phyloP scores from a whole-genome alignment of 495 filamentous ascomycete genomes.

The Annulohypoxylon maeteangense region DNA sequence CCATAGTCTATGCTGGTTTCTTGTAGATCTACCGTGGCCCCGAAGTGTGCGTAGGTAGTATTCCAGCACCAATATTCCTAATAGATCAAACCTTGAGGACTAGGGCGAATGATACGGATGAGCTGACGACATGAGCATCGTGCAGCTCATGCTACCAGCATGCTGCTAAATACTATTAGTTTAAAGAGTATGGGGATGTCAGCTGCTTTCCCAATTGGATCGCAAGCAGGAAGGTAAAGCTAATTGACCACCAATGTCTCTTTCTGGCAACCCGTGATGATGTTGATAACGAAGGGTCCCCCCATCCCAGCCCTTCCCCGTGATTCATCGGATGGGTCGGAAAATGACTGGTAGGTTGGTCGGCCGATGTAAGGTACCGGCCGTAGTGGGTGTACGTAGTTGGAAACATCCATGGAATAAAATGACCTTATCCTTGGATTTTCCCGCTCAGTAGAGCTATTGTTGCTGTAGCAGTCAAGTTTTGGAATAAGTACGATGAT shows the following conservation, averaged over 20 bases:
- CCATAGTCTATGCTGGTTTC: slow-evolving; percentile 17
- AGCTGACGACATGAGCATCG: slow-evolving; percentile 36
- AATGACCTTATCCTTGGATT: slow-evolving; percentile 35
- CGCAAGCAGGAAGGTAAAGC: slow-evolving; percentile 27
- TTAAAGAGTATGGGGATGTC: slow-evolving; percentile 41
- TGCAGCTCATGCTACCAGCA: slow-evolving; percentile 34
- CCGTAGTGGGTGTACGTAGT: slow-evolving; percentile 34
- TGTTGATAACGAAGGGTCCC: slow-evolving; percentile 40
- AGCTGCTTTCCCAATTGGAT: slow-evolving; percentile 43
- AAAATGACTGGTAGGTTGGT: slow-evolving; percentile 46
- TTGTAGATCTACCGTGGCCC: slow-evolving; percentile 36
- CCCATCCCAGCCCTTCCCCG: slow-evolving; percentile 41
- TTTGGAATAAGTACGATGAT: slow-evolving; percentile 41
- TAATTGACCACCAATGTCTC: slow-evolving; percentile 36
- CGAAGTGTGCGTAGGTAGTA: slow-evolving; percentile 23
- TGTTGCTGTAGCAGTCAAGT: slow-evolving; percentile 36
- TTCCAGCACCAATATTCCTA: slow-evolving; percentile 15
- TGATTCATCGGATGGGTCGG: slow-evolving; percentile 42
- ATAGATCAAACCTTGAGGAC: slow-evolving; percentile 20
- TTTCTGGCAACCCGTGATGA: slow-evolving; percentile 42
- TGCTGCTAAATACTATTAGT: slow-evolving; percentile 22
- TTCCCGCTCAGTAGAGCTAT: slow-evolving; percentile 32
- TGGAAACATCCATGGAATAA: slow-evolving; percentile 33
- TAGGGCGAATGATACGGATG: slow-evolving; percentile 34
- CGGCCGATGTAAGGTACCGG: slow-evolving; percentile 47